Evolutionary conservation across 2,329 filamentous ascomycete genomes (phyloP).

Genomic region (Ceratocystiopsis minuta): DNA sequence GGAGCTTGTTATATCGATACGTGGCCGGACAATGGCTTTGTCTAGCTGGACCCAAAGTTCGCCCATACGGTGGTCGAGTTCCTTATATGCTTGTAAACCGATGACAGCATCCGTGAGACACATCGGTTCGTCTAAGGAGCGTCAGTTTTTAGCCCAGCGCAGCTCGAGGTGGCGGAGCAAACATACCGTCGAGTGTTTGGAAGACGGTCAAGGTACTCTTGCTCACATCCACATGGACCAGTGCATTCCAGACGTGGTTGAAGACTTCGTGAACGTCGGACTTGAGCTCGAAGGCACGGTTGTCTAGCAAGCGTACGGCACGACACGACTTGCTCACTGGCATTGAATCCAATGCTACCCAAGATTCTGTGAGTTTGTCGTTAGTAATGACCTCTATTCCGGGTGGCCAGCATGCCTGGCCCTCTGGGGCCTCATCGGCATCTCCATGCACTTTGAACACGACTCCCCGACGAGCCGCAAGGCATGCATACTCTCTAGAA

Average conservation of each 20-base stretch:
- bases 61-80: constrained; percentile 40
- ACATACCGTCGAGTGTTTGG: too few relatives aligned
- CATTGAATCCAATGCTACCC: constrained; percentile 38
- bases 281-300: constrained; percentile 48
- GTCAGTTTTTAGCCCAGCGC: constrained; percentile 3
- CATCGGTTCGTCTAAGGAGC: constrained; percentile 28
- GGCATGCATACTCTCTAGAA: constrained; percentile 31
- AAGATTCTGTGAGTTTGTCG: constrained; percentile 25
- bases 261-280: constrained; percentile 48
- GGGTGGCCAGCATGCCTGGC: too few relatives aligned
- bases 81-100: constrained; percentile 40
- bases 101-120: constrained; percentile 34
- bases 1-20: constrained; percentile 27
- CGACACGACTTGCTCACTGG: constrained; percentile 43
- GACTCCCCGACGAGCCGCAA: too few relatives aligned
- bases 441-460: too few relatives aligned
- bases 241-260: constrained; percentile 49
- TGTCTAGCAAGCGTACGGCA: constrained; percentile 45
- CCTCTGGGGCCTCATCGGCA: too few relatives aligned
- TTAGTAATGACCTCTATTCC: too few relatives aligned
- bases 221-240: constrained; percentile 45
- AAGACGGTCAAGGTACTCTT: constrained; percentile 35
- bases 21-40: constrained; percentile 38
- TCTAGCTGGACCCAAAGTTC: constrained; percentile 46
- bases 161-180: constrained; percentile 19